These are phyloP conservation scores for Kockovaella imperatae DNA, from an alignment of 768 basidiomycete species.

Conservation along the genomic window DNA sequence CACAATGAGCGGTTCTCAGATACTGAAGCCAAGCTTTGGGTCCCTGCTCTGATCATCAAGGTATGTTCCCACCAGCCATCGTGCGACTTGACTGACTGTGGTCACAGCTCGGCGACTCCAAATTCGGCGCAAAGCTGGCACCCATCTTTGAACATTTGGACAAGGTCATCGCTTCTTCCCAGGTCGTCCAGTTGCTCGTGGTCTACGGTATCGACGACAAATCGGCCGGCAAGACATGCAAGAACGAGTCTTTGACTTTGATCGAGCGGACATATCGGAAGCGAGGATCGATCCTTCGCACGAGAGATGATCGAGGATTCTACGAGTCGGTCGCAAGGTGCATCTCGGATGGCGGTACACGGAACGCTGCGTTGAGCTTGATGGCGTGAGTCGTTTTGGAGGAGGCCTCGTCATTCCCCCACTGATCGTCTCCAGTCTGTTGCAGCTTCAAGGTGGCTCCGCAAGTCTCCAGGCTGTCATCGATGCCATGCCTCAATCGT, in stretches of 20 bases:
- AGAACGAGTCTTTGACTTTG: slow-evolving; percentile 35
- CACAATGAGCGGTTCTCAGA: slow-evolving; percentile 73
- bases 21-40: slow-evolving; percentile 74
- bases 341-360: slow-evolving; percentile 70
- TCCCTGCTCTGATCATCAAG: slow-evolving; percentile 84
- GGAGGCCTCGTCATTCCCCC: not conserved
- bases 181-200: slow-evolving; percentile 76
- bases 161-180: slow-evolving; percentile 86
- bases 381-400: slow-evolving; percentile 57
- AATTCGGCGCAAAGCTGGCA: slow-evolving; percentile 51
- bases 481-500: slow-evolving; percentile 25
- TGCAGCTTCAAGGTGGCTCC: slow-evolving; percentile 31
- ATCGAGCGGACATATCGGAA: slow-evolving; percentile 41
- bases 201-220: slow-evolving; percentile 68
- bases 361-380: slow-evolving; percentile 74
- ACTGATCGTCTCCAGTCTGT: slow-evolving; percentile 12
- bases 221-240: slow-evolving; percentile 38
- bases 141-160: slow-evolving; percentile 77
- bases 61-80: slow-evolving; percentile 46
- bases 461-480: slow-evolving; percentile 22
- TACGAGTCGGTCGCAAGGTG: slow-evolving; percentile 30
- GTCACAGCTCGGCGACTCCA: slow-evolving; percentile 79
- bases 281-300: slow-evolving; percentile 31
- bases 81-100: not conserved
- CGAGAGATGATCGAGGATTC: slow-evolving; percentile 26